Evolutionary conservation across 257 asterid genomes (phyloP).

Genomic region (Sherardia arvensis): DNA sequence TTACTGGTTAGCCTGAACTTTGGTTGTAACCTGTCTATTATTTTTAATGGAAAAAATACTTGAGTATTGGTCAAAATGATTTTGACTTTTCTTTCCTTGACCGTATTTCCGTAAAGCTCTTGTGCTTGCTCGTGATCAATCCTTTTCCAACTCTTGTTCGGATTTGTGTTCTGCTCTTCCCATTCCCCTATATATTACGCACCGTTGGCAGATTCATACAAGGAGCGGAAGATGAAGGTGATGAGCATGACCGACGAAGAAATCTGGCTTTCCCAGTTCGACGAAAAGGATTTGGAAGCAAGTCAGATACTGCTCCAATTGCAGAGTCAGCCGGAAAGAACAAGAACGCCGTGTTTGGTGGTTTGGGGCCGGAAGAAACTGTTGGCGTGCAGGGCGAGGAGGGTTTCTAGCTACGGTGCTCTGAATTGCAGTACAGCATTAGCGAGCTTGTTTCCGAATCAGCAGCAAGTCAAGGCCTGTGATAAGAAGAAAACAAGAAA

Average conservation of each 20-base stretch:
- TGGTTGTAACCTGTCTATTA: too few relatives aligned
- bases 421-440: background rate
- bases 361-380: background rate
- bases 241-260: background rate
- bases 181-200: background rate
- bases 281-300: background rate
- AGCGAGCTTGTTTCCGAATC: background rate
- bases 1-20: too few relatives aligned
- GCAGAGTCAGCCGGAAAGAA: background rate
- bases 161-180: background rate
- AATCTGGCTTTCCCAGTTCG: background rate
- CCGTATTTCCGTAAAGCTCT: too few relatives aligned
- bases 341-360: background rate
- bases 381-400: background rate
- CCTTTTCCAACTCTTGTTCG: background rate
- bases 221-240: background rate
- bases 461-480: too few relatives aligned
- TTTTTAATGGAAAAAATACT: too few relatives aligned
- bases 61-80: too few relatives aligned
- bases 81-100: too few relatives aligned
- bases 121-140: background rate
- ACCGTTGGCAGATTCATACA: too few relatives aligned
- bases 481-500: background rate
- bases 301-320: background rate
- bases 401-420: background rate